Conservation (phyloP, 2,329 filamentous ascomycete species). For the Xylariaceae sp. region DNA sequence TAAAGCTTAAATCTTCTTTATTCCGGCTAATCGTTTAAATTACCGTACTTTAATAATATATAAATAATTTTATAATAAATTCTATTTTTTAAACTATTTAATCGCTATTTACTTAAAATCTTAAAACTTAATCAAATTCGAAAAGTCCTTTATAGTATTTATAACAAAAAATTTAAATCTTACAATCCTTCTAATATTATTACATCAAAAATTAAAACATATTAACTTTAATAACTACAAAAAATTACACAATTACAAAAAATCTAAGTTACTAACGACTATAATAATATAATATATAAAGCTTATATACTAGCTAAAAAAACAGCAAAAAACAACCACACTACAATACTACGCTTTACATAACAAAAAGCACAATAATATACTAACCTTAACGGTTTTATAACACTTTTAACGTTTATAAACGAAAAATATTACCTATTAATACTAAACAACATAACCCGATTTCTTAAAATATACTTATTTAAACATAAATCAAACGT, state of each 20-base stretch:
- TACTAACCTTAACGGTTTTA: neutral
- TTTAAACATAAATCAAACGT: neutral
- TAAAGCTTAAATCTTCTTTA: neutral
- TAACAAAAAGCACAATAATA: neutral
- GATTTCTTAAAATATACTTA: neutral
- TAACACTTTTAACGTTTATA: neutral
- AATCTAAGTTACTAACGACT: neutral
- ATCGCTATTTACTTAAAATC: too few relatives aligned
- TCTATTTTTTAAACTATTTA: too few relatives aligned
- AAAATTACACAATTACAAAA: neutral
- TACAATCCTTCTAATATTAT: neutral
- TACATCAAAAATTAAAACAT: neutral
- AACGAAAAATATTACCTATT: neutral
- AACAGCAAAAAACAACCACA: too few relatives aligned
- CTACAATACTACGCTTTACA: neutral
- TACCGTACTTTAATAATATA: too few relatives aligned
- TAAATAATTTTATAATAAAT: too few relatives aligned
- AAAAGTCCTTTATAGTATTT: too few relatives aligned
- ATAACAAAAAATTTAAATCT: neutral
- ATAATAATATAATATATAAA: neutral
- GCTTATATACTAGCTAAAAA: slow-evolving; percentile 1
- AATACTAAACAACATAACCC: neutral
- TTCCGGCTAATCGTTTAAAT: too few relatives aligned
- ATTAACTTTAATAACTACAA: neutral
- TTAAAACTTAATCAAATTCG: too few relatives aligned